Conservation (phyloP, 2,329 filamentous ascomycete genomes). For the Thelonectria discophora region DNA sequence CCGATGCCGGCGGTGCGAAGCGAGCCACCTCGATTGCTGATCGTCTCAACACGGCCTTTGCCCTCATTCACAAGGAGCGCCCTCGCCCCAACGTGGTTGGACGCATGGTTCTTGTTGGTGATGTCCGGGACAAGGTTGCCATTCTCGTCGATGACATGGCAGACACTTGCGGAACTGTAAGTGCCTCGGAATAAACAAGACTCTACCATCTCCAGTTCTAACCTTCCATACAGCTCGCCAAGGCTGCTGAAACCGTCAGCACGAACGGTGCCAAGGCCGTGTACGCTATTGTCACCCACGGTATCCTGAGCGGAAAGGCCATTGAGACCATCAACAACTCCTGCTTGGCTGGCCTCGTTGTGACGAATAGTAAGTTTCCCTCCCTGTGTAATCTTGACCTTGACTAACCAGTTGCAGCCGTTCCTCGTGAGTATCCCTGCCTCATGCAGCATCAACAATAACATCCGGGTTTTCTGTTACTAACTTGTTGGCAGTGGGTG, state of each 20-base stretch:
- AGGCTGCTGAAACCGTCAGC: conserved; percentile 89
- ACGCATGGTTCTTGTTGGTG: conserved; percentile 93
- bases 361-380: conserved; percentile 76
- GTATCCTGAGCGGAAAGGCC: conserved; percentile 87
- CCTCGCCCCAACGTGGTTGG: conserved; percentile 86
- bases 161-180: conserved; percentile 85
- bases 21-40: conserved; percentile 93
- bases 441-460: background rate
- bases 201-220: conserved; percentile 11
- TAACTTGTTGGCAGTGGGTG: conserved; percentile 58
- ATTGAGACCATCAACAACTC: conserved; percentile 87
- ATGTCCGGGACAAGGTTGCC: conserved; percentile 88
- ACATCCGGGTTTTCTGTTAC: background rate
- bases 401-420: conserved; percentile 46
- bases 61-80: conserved; percentile 96
- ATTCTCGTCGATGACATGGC: conserved; percentile 99
- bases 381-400: background rate
- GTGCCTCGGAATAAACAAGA: conserved; percentile 12
- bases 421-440: conserved; percentile 43
- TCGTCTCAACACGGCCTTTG: conserved; percentile 87
- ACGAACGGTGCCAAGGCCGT: conserved; percentile 87
- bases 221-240: conserved; percentile 58
- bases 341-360: conserved; percentile 79
- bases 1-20: conserved; percentile 94
- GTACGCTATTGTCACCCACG: conserved; percentile 94